Evolutionary conservation across 805 yeast genomes (phyloP).

Genomic region (Candida sanyiensis): DNA sequence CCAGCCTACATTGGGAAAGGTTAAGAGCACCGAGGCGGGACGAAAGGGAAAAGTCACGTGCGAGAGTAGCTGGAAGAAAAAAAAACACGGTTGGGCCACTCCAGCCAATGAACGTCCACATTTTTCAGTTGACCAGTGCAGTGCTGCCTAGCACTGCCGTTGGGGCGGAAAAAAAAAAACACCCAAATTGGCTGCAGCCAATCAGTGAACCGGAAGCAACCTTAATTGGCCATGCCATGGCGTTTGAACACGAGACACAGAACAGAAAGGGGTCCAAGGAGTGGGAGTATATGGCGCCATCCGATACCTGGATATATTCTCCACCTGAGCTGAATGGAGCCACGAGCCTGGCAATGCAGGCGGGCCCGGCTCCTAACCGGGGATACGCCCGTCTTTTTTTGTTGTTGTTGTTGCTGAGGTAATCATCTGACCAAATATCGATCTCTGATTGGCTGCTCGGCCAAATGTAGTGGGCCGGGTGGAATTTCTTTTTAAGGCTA

Average conservation of each 20-base stretch:
- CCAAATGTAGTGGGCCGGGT: neutral
- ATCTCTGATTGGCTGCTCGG: conserved; percentile 5
- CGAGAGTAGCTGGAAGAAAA: no score
- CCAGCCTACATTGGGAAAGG: no score
- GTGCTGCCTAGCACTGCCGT: neutral
- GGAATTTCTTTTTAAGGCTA: conserved; percentile 9
- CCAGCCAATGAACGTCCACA: neutral
- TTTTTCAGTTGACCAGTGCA: neutral
- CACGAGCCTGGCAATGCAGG: no score
- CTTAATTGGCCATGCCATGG: neutral
- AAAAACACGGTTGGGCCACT: neutral
- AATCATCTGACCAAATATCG: conserved; percentile 4
- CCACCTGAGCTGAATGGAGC: neutral
- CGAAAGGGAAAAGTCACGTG: no score
- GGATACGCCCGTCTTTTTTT: no score
- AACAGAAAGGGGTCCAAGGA: no score
- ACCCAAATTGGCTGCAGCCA: neutral
- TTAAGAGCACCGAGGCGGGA: neutral
- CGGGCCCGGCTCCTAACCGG: no score
- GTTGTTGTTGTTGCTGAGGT: neutral
- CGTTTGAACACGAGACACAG: no score
- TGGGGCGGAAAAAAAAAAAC: neutral
- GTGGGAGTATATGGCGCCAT: neutral
- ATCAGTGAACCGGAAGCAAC: neutral
- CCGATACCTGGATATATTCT: neutral